Conservation (phyloP, 208 protist species). For the Wallacemonas sp. region DNA sequence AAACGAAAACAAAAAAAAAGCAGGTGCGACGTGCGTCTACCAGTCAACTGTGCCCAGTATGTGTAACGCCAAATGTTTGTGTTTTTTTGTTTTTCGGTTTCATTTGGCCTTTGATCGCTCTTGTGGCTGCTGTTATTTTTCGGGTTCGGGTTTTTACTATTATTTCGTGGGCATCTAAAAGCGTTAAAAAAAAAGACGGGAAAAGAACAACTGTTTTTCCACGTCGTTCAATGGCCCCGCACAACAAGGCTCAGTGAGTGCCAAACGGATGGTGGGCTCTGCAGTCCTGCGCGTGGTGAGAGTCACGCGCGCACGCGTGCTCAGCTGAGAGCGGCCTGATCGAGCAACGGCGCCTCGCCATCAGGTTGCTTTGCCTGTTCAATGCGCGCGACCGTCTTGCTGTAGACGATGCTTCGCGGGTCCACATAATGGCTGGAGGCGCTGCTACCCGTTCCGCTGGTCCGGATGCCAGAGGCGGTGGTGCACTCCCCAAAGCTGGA, state of each 20-base stretch:
- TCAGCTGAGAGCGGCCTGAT: not conserved
- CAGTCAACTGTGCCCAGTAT: no score
- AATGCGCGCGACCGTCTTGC: constrained; percentile 9
- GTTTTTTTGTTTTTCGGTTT: no score
- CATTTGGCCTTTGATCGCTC: not conserved
- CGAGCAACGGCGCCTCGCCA: not conserved
- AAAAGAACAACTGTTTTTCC: no score
- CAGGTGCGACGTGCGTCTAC: no score
- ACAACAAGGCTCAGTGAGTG: no score
- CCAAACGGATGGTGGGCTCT: no score
- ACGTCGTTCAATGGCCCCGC: no score
- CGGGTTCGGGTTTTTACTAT: no score
- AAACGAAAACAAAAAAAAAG: constrained; percentile 4
- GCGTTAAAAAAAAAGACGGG: no score
- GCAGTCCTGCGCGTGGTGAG: no score
- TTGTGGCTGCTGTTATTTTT: constrained; percentile 3
- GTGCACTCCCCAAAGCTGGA: constrained; percentile 8
- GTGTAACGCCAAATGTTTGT: no score
- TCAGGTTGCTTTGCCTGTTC: constrained; percentile 8
- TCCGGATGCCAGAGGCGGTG: not conserved
- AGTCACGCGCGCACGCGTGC: not conserved
- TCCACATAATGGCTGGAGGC: constrained; percentile 1
- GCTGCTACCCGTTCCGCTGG: not conserved
- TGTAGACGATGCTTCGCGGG: constrained; percentile 10
- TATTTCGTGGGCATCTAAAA: no score